phyloP scores from a whole-genome alignment of 164 flowering plant species.

The Echeveria elegans region DNA sequence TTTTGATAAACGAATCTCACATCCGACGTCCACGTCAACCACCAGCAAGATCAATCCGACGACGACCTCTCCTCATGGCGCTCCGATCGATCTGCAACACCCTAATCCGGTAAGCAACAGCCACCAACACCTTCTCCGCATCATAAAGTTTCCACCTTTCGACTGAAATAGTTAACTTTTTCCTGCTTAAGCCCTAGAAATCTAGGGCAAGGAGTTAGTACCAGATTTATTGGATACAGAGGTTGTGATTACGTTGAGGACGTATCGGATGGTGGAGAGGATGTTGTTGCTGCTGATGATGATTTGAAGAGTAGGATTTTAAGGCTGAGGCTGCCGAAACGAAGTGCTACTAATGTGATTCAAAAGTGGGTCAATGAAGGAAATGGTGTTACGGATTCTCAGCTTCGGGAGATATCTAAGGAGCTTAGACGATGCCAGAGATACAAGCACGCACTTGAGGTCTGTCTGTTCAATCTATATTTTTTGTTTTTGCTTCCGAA shows the following conservation, averaged over 20 bases:
- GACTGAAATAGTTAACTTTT: background rate
- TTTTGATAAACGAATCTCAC: too few species aligned
- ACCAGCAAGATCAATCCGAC: background rate
- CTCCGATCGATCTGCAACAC: conserved; percentile 18
- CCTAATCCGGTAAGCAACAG: conserved; percentile 21
- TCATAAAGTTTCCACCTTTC: background rate
- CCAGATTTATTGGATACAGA: background rate
- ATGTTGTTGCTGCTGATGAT: conserved; percentile 12
- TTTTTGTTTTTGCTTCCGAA: background rate
- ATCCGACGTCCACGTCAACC: background rate
- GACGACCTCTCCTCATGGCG: conserved; percentile 15
- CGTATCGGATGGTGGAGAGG: background rate
- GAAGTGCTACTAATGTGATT: conserved; percentile 55
- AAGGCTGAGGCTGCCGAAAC: conserved; percentile 71
- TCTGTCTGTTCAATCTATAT: conserved; percentile 16
- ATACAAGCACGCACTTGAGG: conserved; percentile 97
- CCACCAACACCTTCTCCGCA: background rate
- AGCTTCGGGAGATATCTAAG: conserved; percentile 56
- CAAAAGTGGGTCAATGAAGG: conserved; percentile 79
- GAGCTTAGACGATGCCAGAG: conserved; percentile 66
- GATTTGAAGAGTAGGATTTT: conserved; percentile 46
- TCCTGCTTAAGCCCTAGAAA: too few species aligned
- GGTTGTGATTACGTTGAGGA: background rate
- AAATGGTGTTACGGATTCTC: conserved; percentile 28
- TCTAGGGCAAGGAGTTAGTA: background rate